Evolutionary conservation across 106 monocot species (phyloP).

Genomic region (Alisma plantagoaquatica): DNA sequence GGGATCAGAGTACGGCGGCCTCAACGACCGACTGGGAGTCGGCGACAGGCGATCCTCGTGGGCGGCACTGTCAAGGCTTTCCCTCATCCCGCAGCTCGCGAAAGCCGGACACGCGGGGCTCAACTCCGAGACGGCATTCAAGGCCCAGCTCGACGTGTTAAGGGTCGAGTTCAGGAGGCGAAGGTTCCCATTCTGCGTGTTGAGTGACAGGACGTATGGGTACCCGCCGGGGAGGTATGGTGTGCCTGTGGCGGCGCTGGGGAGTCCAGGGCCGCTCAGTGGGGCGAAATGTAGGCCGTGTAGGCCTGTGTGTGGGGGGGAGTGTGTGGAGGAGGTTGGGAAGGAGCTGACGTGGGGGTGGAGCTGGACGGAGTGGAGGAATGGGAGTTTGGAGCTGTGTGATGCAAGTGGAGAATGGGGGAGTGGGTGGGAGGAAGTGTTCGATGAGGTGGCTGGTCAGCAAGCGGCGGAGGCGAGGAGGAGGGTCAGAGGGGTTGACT

Average conservation of each 20-base stretch:
- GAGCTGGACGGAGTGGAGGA: slow-evolving; percentile 69
- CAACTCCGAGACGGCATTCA: slow-evolving; percentile 75
- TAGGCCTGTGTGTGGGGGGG: slow-evolving; percentile 32
- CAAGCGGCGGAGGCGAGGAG: slow-evolving; percentile 24
- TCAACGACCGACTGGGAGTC: slow-evolving; percentile 75
- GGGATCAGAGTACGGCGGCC: slow-evolving; percentile 57
- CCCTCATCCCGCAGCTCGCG: slow-evolving; percentile 42
- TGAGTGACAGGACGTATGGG: slow-evolving; percentile 52
- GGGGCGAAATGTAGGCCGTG: slow-evolving; percentile 94
- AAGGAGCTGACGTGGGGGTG: slow-evolving; percentile 8
- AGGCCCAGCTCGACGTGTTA: slow-evolving; percentile 34
- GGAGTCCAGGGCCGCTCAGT: slow-evolving; percentile 61
- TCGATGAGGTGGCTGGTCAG: slow-evolving; percentile 42
- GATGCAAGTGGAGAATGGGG: slow-evolving; percentile 49
- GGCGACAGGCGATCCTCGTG: slow-evolving; percentile 38
- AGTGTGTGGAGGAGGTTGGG: slow-evolving; percentile 19
- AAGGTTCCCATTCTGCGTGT: slow-evolving; percentile 51
- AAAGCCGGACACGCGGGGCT: slow-evolving; percentile 29
- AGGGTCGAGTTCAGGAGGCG: slow-evolving; percentile 1
- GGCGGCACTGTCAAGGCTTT: slow-evolving; percentile 48
- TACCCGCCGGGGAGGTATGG: slow-evolving; percentile 62
- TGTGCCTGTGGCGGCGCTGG: slow-evolving; percentile 71
- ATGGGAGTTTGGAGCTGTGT: slow-evolving; percentile 53
- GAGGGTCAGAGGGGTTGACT: slow-evolving; percentile 18
- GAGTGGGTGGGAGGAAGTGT: slow-evolving; percentile 51